phyloP scores from a whole-genome alignment of 2,329 filamentous ascomycete species.

The Lachnellula subtilissima region DNA sequence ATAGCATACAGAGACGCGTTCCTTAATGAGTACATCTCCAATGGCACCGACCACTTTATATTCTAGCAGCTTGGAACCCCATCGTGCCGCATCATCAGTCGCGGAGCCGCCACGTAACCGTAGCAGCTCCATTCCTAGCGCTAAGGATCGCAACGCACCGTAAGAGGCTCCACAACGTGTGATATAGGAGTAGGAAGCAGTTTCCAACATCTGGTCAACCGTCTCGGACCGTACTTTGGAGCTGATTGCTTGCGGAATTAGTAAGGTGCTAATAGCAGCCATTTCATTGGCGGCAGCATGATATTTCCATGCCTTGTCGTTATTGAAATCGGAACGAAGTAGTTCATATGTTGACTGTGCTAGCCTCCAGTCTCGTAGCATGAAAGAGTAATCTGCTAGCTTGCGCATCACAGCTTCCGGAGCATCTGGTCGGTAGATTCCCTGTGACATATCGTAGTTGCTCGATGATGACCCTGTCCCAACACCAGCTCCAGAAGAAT shows the following conservation, averaged over 20 bases:
- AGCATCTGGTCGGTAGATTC: slow-evolving; percentile 78
- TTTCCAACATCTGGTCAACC: slow-evolving; percentile 82
- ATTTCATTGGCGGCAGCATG: slow-evolving; percentile 94
- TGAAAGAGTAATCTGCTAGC: slow-evolving; percentile 90
- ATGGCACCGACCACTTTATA: slow-evolving; percentile 67
- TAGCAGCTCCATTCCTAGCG: slow-evolving; percentile 75
- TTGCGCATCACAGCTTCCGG: slow-evolving; percentile 91
- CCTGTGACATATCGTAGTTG: slow-evolving; percentile 73
- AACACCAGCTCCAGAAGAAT: slow-evolving; percentile 35
- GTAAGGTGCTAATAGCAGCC: slow-evolving; percentile 77
- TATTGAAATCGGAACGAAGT: slow-evolving; percentile 79
- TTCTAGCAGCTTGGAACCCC: slow-evolving; percentile 77
- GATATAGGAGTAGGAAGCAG: slow-evolving; percentile 86
- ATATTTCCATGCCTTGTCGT: slow-evolving; percentile 95
- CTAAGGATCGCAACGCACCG: slow-evolving; percentile 71
- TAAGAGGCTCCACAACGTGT: slow-evolving; percentile 77
- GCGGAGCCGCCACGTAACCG: slow-evolving; percentile 73
- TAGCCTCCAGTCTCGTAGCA: slow-evolving; percentile 94
- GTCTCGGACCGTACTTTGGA: slow-evolving; percentile 75
- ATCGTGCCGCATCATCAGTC: slow-evolving; percentile 80
- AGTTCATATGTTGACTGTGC: slow-evolving; percentile 90
- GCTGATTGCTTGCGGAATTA: slow-evolving; percentile 66
- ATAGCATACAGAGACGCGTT: slow-evolving; percentile 83
- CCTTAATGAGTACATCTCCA: slow-evolving; percentile 77
- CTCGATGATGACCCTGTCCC: slow-evolving; percentile 38